Evolutionary conservation across 1,139 yeast species (phyloP), one percentile per base, ranked within the genome.

Genomic region (Candida glucosophila): DNA sequence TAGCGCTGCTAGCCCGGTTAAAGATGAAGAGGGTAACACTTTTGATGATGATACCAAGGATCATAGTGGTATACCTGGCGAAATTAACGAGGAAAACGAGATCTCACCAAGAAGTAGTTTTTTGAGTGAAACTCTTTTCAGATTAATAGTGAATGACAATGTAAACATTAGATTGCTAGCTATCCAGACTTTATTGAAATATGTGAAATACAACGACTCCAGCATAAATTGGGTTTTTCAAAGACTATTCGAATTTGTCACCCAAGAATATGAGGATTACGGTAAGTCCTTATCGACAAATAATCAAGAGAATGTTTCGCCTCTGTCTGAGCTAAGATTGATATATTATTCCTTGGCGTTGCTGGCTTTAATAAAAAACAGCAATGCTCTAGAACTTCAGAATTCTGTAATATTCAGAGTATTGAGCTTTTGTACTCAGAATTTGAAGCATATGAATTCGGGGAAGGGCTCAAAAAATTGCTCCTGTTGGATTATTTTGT

Each of bases 401-500:
- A 60, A 63, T 31, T 47, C 70, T 4, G 53, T 61, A 1, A 47
- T 63, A 8, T 61, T 62, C 13, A 61, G 61, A 30, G 47, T 64
- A 4, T 47, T 64, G 37, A 61, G 69, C 52, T 64, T 61, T 34
- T 64, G 70, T 35, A 65, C 72, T 6, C 72, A 65, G 34, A 58
- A 51, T 30, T 53, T 65, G 39, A 65, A 65, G 37, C 68, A 63
- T 29, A 58, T 49, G 26, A 42, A 42, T 15, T 40, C 39, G 18
- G 34, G 37, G 3, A 46, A 40, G 15, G 40, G 39, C 21, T 37
- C 43, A 29, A 54, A 44, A 30, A 49, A 44, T 31, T 43, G 58
- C 4, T 41, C 61, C 29, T 35, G 81, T 36, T 88, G 97, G 97
- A 65, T 78, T 4, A 54, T 85, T 13, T 55, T 90, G 20, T 63